Percentiles rank a stretch among this genome's conserved stretches.
Evolutionary conservation across 1,284 basidiomycete species (phyloP).

Genomic region (Ceratobasidium sp.): DNA sequence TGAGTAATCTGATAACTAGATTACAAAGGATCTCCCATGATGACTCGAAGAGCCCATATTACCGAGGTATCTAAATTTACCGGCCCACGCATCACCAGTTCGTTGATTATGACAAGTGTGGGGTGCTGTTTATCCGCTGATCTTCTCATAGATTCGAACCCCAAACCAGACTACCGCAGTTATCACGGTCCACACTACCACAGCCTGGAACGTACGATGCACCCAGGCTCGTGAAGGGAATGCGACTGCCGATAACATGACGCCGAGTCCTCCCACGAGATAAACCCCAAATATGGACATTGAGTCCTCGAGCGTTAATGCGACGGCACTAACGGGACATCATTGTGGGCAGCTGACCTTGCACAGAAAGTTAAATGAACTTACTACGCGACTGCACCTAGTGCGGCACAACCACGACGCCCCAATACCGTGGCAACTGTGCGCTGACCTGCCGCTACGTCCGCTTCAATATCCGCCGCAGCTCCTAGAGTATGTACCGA

Average conservation of each 20-base stretch:
- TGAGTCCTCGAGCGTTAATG: conserved; percentile 7
- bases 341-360: neutral
- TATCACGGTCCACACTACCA: conserved; percentile 39
- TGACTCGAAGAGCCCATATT: too few species aligned
- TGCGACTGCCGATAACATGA: conserved; percentile 29
- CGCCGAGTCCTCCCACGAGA: conserved; percentile 18
- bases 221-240: conserved; percentile 26
- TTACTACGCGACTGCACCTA: conserved; percentile 43
- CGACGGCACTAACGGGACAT: conserved; percentile 13
- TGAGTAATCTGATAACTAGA: too few species aligned
- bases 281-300: conserved; percentile 31
- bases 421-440: conserved; percentile 45
- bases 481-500: conserved; percentile 45
- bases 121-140: neutral
- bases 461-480: conserved; percentile 44
- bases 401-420: conserved; percentile 37
- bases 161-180: conserved; percentile 40
- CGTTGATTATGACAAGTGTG: neutral
- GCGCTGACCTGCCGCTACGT: conserved; percentile 43
- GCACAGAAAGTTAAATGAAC: conserved; percentile 20
- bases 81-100: neutral
- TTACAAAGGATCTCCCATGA: too few species aligned
- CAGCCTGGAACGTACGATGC: conserved; percentile 38
- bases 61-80: too few species aligned
- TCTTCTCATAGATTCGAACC: conserved; percentile 1